These are phyloP conservation scores for Lepiota subincarnata DNA, from an alignment of 768 basidiomycete species.

Conservation along the genomic window DNA sequence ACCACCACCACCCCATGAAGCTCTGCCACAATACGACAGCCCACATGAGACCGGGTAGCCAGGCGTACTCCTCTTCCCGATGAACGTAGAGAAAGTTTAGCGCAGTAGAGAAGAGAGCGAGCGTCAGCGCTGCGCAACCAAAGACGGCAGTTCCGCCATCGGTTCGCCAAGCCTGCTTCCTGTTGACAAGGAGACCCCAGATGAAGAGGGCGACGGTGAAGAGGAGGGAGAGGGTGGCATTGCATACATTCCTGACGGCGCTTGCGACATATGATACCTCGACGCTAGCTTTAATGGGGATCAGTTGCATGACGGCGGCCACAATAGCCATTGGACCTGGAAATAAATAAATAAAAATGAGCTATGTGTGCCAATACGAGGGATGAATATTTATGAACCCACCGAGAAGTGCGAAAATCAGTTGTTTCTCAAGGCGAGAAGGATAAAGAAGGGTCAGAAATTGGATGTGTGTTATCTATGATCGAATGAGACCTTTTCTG, in stretches of 20 bases:
- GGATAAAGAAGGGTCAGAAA: conserved; percentile 95
- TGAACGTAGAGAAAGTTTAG: conserved; percentile 89
- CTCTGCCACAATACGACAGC: conserved; percentile 95
- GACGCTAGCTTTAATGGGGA: conserved; percentile 53
- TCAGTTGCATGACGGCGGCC: conserved; percentile 79
- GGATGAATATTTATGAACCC: conserved; percentile 17
- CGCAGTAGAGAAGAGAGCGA: conserved; percentile 80
- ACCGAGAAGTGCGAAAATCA: conserved; percentile 86
- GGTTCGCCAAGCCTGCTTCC: conserved; percentile 89
- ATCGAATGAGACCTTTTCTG: not conserved
- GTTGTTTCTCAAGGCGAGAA: conserved; percentile 78
- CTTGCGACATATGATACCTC: conserved; percentile 53
- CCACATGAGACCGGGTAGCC: conserved; percentile 90
- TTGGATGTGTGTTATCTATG: conserved; percentile 93
- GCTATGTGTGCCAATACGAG: not conserved
- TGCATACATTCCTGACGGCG: conserved; percentile 89
- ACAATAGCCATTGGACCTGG: conserved; percentile 80
- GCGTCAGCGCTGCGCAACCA: conserved; percentile 73
- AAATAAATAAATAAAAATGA: not conserved
- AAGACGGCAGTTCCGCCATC: conserved; percentile 97
- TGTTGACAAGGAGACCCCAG: conserved; percentile 91
- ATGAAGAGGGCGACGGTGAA: conserved; percentile 87
- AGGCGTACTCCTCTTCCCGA: conserved; percentile 78
- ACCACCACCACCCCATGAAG: conserved; percentile 99
- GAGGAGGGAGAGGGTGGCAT: conserved; percentile 91